phyloP scores from a whole-genome alignment of 257 asterid species.

The Plantago elongata region DNA sequence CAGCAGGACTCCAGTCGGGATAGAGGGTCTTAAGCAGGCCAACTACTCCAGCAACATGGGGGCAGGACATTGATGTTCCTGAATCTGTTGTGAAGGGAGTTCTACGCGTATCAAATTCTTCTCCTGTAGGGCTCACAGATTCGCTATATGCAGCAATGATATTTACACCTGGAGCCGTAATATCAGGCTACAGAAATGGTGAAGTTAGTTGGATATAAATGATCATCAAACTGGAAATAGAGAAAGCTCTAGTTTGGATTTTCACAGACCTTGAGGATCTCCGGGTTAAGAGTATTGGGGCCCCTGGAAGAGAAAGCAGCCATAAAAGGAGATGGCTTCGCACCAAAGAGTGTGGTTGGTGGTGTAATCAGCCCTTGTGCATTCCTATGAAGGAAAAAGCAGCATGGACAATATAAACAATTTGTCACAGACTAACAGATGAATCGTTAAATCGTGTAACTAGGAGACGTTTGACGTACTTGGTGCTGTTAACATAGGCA shows the following conservation, averaged over 20 bases:
- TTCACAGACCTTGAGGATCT: conserved; percentile 58
- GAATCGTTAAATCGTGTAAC: background rate
- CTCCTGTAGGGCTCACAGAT: conserved; percentile 23
- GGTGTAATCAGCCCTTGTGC: conserved; percentile 41
- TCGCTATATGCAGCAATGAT: conserved; percentile 47
- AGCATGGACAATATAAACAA: background rate
- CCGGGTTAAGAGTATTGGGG: conserved; percentile 44
- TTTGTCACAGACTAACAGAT: too few species aligned
- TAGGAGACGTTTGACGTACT: conserved; percentile 9
- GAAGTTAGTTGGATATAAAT: background rate
- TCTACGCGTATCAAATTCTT: conserved; percentile 22
- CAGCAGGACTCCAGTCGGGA: conserved; percentile 67
- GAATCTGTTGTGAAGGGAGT: conserved; percentile 25
- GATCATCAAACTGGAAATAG: background rate
- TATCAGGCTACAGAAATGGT: conserved; percentile 43
- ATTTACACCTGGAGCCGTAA: conserved; percentile 65
- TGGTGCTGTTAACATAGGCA: conserved; percentile 36
- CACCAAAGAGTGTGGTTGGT: conserved; percentile 18
- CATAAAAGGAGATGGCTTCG: conserved; percentile 56
- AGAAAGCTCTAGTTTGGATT: background rate
- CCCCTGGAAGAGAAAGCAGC: conserved; percentile 75
- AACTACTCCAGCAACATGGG: conserved; percentile 57
- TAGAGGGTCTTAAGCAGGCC: conserved; percentile 47
- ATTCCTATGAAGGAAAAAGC: conserved; percentile 20
- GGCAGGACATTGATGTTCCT: conserved; percentile 74